Evolutionary conservation across 768 basidiomycete genomes (phyloP).

Genomic region (Melanogaster broomeanus): DNA sequence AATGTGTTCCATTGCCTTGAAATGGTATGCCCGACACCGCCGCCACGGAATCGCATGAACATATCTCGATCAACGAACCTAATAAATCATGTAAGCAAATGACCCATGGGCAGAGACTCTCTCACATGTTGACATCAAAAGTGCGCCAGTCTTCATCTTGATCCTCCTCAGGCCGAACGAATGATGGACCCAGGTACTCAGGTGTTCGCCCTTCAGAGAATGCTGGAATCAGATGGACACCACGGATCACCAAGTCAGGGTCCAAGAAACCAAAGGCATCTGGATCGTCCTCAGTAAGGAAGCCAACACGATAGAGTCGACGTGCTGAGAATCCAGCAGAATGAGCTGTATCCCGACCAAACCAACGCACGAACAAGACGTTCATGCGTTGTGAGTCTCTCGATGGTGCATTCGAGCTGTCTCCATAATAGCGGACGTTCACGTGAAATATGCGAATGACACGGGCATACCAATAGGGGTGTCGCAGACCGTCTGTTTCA

Average conservation of each 20-base stretch:
- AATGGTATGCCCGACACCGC: no score
- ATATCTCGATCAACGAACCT: no score
- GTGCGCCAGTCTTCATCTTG: constrained; percentile 26
- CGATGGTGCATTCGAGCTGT: no score
- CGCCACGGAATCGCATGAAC: no score
- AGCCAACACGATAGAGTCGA: constrained; percentile 37
- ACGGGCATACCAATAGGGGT: no score
- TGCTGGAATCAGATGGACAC: constrained; percentile 13
- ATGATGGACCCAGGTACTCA: constrained; percentile 3
- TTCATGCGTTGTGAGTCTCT: constrained; percentile 23
- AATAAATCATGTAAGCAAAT: background rate
- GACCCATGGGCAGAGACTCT: no score
- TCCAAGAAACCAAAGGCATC: constrained; percentile 17
- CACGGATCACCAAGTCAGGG: constrained; percentile 9
- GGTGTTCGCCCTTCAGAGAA: constrained; percentile 20
- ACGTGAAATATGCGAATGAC: no score
- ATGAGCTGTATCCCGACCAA: constrained; percentile 16
- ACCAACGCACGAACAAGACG: constrained; percentile 32
- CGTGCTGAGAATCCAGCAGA: constrained; percentile 26
- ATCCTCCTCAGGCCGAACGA: background rate
- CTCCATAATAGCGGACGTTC: no score
- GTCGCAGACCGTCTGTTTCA: no score
- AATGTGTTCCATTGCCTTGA: no score
- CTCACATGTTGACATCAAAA: constrained; percentile 38
- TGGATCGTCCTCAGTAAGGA: background rate